These are phyloP conservation scores for Sporisorium exsertum DNA, from an alignment of 1,284 basidiomycete genomes.

Conservation along the genomic window DNA sequence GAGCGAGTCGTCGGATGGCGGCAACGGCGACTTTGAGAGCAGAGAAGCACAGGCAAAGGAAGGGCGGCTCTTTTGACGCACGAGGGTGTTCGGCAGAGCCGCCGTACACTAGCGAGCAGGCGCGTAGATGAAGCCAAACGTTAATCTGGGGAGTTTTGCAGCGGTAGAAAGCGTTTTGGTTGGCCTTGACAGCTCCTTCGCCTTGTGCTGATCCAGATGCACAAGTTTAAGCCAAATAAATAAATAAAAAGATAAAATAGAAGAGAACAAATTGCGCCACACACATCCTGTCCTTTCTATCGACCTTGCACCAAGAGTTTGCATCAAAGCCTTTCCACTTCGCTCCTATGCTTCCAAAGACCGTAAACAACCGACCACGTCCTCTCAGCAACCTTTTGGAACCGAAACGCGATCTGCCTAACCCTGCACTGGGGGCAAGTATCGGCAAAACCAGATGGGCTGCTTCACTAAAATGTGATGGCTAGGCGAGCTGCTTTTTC, in stretches of 20 bases:
- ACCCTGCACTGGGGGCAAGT: not conserved
- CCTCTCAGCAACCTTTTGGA: too few species aligned
- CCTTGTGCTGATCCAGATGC: not conserved
- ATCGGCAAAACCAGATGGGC: not conserved
- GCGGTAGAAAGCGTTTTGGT: too few species aligned
- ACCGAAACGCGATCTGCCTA: not conserved
- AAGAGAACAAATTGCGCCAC: too few species aligned
- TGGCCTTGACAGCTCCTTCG: not conserved
- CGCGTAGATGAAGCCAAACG: conserved; percentile 1
- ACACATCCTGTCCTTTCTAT: not conserved
- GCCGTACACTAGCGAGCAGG: not conserved
- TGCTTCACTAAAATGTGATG: too few species aligned
- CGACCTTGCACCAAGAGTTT: not conserved
- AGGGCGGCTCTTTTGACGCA: not conserved
- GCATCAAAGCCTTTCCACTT: not conserved
- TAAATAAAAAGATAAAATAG: too few species aligned
- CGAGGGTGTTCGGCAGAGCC: conserved; percentile 5
- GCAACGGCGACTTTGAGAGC: not conserved
- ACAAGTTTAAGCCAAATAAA: not conserved
- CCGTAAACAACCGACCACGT: too few species aligned
- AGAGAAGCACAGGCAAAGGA: too few species aligned
- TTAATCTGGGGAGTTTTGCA: not conserved
- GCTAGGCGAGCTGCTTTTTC: conserved; percentile 4
- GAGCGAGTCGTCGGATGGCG: not conserved
- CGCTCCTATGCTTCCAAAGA: too few species aligned